Base-by-base conservation (phyloP, 2,329 filamentous ascomycete genomes). In the Pezicula neosporulosa region DNA sequence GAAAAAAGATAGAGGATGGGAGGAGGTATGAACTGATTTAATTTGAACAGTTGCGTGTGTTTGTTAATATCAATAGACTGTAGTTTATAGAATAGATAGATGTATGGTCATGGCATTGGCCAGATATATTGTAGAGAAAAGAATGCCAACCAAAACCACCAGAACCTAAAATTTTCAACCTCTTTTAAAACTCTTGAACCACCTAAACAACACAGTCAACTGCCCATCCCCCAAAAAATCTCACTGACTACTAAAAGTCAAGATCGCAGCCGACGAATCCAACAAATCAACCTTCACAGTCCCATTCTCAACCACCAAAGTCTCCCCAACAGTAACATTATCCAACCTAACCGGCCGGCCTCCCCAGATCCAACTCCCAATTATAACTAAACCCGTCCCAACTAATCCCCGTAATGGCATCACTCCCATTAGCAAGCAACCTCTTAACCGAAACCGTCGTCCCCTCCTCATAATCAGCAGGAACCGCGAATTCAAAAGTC, bases 341-440 rank as follows among this genome's bases (percentile, higher is more conserved):
- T 54, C 51, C 64, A 85, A 57, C 50, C 72, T 63, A 33, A 82
- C 78, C 2, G 82, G 79, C 62, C 63, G 82, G 79, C 62, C 63
- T 68, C 0, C 82, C 83, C 4, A 70, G 57, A 10, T 77, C 72
- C 46, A 85, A 66, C 64, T 86, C 82, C 52, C 76, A 77, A 59
- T 85, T 81, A 56, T 82, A 87, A 55, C 78, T 85, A 61, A 70
- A 74, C 1, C 81, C 82, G 63, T 85, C 80, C 69, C 77, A 86
- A 0, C 80, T 78, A 41, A 85, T 77, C 0, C 82, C 82, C 1
- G 77, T 77, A 19, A 84, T 76, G 8, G 83, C 82, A 66, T 86
- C 81, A 55, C 80, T 85, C 0, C 83, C 83, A 63, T 84, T 85
- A 2, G 83, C 82, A 45, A 71, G 62, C 30, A 86, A 64, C 24